These are phyloP conservation scores for Trichoderma reesei DNA, from an alignment of 495 filamentous ascomycete species.

Conservation along the genomic window DNA sequence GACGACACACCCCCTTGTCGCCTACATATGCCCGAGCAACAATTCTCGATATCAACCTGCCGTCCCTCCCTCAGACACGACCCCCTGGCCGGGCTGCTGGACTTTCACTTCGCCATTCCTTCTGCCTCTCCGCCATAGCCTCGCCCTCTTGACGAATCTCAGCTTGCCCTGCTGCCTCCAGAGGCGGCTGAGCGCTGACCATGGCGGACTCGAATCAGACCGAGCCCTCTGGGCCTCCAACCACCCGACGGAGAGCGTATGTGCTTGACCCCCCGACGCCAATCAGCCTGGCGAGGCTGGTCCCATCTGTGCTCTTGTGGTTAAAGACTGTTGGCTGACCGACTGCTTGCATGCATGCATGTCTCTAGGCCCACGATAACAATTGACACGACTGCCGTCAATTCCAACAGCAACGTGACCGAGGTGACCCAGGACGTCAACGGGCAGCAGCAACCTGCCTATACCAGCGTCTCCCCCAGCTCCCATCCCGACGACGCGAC, in stretches of 20 bases:
- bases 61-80: background rate
- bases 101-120: background rate
- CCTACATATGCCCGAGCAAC: background rate
- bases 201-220: background rate
- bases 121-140: background rate
- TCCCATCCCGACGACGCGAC: slow-evolving; percentile 36
- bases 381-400: slow-evolving; percentile 28
- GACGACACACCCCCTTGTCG: background rate
- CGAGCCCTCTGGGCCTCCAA: slow-evolving; percentile 6
- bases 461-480: slow-evolving; percentile 28
- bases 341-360: background rate
- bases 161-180: slow-evolving; percentile 1
- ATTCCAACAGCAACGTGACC: slow-evolving; percentile 17
- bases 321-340: slow-evolving; percentile 3
- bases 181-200: slow-evolving; percentile 3
- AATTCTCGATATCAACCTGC: background rate
- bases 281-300: background rate
- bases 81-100: background rate
- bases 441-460: slow-evolving; percentile 13
- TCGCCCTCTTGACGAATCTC: background rate
- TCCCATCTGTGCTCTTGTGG: background rate
- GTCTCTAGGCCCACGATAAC: slow-evolving; percentile 27
- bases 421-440: slow-evolving; percentile 17
- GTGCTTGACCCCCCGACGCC: background rate
- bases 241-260: slow-evolving; percentile 5